Conservation (phyloP, 257 asterid species). For the Rubia yunnanensis region DNA sequence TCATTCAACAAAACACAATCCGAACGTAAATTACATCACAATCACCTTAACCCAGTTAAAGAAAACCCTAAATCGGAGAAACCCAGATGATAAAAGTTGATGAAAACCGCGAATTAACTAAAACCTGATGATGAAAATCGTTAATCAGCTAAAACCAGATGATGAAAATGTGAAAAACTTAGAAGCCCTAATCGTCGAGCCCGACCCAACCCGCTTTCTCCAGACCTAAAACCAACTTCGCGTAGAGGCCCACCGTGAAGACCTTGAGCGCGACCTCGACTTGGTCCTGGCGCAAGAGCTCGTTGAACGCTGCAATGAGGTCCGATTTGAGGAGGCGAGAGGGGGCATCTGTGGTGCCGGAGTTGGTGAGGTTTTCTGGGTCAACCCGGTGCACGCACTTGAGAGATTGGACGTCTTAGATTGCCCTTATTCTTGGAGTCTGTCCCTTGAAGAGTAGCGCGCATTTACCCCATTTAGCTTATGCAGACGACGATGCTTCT, state of each 20-base stretch:
- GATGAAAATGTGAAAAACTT: too few species aligned
- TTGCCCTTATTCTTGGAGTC: conserved; percentile 71
- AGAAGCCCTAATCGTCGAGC: conserved; percentile 50
- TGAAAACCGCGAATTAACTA: too few species aligned
- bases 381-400: conserved; percentile 61
- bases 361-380: conserved; percentile 36
- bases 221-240: conserved; percentile 47
- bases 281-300: conserved; percentile 85
- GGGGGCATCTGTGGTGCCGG: conserved; percentile 24
- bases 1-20: too few species aligned
- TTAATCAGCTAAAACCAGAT: too few species aligned
- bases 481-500: conserved; percentile 26
- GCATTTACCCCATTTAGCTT: conserved; percentile 62
- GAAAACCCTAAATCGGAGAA: too few species aligned
- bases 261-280: conserved; percentile 50
- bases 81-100: too few species aligned
- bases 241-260: conserved; percentile 49
- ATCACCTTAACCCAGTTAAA: too few species aligned
- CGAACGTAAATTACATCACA: too few species aligned
- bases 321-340: conserved; percentile 79
- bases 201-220: conserved; percentile 39
- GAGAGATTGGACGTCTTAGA: conserved; percentile 81
- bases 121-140: too few species aligned
- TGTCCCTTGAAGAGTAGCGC: conserved; percentile 75
- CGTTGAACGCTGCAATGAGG: conserved; percentile 68